These are phyloP conservation scores for Fusarium cyanostomum DNA, from an alignment of 2,329 filamentous ascomycete species.

Conservation along the genomic window DNA sequence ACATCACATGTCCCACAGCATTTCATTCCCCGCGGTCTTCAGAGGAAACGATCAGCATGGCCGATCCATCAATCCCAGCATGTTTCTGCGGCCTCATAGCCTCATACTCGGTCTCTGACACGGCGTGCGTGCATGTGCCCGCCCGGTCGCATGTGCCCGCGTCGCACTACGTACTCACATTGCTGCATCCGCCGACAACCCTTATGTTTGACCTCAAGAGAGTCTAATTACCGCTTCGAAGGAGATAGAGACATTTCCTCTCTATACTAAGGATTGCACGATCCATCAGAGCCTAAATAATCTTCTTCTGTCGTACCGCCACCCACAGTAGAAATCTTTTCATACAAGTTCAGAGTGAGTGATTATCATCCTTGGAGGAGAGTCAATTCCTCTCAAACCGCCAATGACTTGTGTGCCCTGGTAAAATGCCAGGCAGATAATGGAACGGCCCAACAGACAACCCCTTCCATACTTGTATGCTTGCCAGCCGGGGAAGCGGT, in stretches of 20 bases:
- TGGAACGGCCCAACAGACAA: conserved; percentile 10
- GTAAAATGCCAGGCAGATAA: conserved; percentile 7
- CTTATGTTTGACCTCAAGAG: not conserved
- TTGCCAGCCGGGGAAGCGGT: conserved; percentile 11
- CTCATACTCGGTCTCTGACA: not conserved
- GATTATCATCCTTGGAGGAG: too few relatives aligned
- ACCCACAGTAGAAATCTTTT: too few relatives aligned
- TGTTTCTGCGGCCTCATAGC: not conserved
- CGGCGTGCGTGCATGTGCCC: not conserved
- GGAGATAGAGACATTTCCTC: too few relatives aligned
- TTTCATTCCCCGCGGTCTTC: not conserved
- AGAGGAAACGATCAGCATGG: not conserved
- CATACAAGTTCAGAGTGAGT: too few relatives aligned
- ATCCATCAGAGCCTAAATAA: too few relatives aligned
- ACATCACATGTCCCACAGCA: conserved; percentile 9
- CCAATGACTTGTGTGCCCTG: too few relatives aligned
- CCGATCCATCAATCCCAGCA: not conserved
- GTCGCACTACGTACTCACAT: not conserved
- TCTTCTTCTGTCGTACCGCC: too few relatives aligned
- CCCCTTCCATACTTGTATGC: conserved; percentile 8
- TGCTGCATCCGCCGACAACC: not conserved
- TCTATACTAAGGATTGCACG: too few relatives aligned
- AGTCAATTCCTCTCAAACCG: too few relatives aligned
- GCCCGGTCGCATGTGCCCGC: not conserved
- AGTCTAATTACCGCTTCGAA: conserved; percentile 6